Percentiles rank a stretch among this genome's conserved stretches.
phyloP scores from a whole-genome alignment of 2,329 filamentous ascomycete genomes.

The Ceratocystis huliohia region DNA sequence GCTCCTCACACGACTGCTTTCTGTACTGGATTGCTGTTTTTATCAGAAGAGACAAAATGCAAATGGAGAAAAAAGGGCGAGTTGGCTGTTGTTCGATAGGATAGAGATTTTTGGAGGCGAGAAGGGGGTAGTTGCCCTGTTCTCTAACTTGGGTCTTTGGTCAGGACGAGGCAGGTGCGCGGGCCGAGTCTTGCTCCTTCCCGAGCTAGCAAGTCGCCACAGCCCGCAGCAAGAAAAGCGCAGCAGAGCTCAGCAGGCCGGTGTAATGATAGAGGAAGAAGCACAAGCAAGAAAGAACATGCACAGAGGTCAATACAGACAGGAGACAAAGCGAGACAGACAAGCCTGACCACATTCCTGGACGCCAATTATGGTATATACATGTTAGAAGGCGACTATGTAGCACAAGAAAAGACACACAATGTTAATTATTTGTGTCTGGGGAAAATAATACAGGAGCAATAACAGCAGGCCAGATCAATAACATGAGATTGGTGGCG shows the following conservation, averaged over 20 bases:
- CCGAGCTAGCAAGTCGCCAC: neutral
- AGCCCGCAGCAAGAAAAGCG: neutral
- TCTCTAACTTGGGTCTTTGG: neutral
- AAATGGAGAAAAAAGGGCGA: neutral
- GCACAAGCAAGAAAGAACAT: too few species aligned
- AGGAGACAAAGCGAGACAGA: neutral
- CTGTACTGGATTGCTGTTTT: too few species aligned
- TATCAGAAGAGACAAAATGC: neutral
- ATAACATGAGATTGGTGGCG: neutral
- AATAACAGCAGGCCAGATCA: neutral
- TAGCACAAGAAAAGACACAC: neutral
- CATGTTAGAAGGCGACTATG: neutral
- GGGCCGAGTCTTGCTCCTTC: conserved; percentile 7
- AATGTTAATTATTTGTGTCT: neutral
- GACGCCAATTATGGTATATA: neutral
- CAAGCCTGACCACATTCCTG: neutral
- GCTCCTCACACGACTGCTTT: too few species aligned
- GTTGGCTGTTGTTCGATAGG: neutral
- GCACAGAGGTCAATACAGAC: neutral
- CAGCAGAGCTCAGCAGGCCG: neutral
- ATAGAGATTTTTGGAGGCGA: neutral
- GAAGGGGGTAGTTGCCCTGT: neutral
- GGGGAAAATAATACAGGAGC: neutral
- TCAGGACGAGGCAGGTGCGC: conserved; percentile 3
- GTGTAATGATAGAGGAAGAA: neutral